Percentiles rank a stretch among this genome's conserved stretches.
phyloP scores from a whole-genome alignment of 768 basidiomycete genomes.

The Rhizopogon salebrosus region DNA sequence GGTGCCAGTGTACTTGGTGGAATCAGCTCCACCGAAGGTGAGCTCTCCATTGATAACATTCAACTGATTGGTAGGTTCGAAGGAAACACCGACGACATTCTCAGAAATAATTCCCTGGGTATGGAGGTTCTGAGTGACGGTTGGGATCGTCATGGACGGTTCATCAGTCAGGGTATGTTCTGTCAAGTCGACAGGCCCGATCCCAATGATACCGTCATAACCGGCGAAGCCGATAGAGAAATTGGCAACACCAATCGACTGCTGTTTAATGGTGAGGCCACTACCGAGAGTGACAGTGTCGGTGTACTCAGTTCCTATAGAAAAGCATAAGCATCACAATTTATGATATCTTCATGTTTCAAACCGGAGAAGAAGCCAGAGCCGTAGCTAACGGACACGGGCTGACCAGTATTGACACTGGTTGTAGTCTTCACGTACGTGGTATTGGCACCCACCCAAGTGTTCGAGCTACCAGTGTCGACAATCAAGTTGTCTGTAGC shows the following conservation, averaged over 20 bases:
- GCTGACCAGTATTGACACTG: constrained; percentile 39
- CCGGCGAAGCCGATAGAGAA: constrained; percentile 37
- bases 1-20: constrained; percentile 25
- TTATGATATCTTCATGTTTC: neutral
- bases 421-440: constrained; percentile 46
- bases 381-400: constrained; percentile 53
- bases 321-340: neutral
- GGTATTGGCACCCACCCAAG: constrained; percentile 58
- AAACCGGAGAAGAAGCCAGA: constrained; percentile 56
- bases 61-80: constrained; percentile 34
- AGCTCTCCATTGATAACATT: constrained; percentile 44
- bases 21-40: constrained; percentile 39
- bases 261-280: constrained; percentile 44
- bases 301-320: constrained; percentile 35
- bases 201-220: constrained; percentile 62
- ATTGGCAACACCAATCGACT: constrained; percentile 66
- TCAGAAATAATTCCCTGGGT: constrained; percentile 32
- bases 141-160: constrained; percentile 32
- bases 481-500: constrained; percentile 46
- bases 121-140: constrained; percentile 53
- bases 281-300: constrained; percentile 51
- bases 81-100: constrained; percentile 44
- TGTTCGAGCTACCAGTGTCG: constrained; percentile 66
- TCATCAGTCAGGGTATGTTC: constrained; percentile 22
- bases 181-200: constrained; percentile 58